Evolutionary conservation across 495 filamentous ascomycete species (phyloP), one percentile per base, ranked within the genome.

Genomic region (Chaetomium fimeti): DNA sequence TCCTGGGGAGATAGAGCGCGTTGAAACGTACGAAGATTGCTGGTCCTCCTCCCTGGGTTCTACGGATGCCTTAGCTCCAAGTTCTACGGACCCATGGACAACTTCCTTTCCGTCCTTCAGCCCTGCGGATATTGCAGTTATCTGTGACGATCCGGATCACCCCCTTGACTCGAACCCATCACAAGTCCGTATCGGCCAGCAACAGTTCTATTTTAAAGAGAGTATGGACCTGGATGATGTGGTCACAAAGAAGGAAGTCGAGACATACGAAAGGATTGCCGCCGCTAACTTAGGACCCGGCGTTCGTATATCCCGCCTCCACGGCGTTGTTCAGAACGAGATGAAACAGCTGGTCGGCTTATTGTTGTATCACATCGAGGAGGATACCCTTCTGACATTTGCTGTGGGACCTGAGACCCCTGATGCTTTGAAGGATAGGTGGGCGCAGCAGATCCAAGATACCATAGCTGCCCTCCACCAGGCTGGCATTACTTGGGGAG

Each of bases 401-500:
- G 58, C 58, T 2, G 4, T 61, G 20, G 47, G 58, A n/a, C 47
- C n/a, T 12, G 22, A 52, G 28, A 61, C 58, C 18, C 45, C 58
- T 16, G n/a, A 24, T 25, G 29, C 1, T 13, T 9, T 51, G 58
- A 61, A 42, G 58, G 47, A 61, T 57, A 57, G 36, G 27, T 66
- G 57, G 53, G 66, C 51, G 53, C 22, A 16, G 27, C 63, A 56
- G 38, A 56, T 61, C 15, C 48, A 7, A 1, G 3, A n/a, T 8
- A 40, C 47, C 5, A 2, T 60, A n/a, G 24, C 25, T 13, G 51
- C 57, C 3, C n/a, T 66, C 27, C 57, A 66, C 28, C 2, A 40
- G 38, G 51, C 52, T 18, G 54, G 53, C 12, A 52, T 57, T n/a
- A 12, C 18, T 13, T 63, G 61, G 61, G 80, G 81, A n/a, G 78